These are phyloP conservation scores for Talaromyces stipitatus DNA, from an alignment of 495 filamentous ascomycete species.

Conservation along the genomic window DNA sequence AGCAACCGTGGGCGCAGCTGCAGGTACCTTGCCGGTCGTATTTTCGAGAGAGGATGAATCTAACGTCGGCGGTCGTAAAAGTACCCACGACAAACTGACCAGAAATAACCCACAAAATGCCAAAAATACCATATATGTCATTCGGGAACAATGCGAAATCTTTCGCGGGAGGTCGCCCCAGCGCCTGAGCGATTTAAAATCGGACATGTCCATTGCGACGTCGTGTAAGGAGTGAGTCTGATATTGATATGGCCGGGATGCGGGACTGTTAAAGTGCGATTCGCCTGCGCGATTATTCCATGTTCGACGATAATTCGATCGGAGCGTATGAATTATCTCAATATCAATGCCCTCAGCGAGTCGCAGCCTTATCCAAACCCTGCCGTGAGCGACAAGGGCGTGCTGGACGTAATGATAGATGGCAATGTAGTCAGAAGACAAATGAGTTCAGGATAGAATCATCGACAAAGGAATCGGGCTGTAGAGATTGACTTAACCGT, in stretches of 20 bases:
- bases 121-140: slow-evolving; percentile 2
- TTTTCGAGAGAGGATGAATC: neutral
- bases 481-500: neutral
- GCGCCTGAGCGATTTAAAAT: slow-evolving; percentile 2
- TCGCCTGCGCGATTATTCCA: neutral
- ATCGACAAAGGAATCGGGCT: neutral
- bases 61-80: neutral
- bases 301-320: neutral
- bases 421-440: neutral
- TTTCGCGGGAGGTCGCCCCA: slow-evolving; percentile 1
- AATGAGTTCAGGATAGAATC: neutral
- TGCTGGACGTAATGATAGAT: neutral
- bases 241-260: neutral
- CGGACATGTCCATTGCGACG: neutral
- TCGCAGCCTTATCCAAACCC: neutral
- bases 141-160: neutral
- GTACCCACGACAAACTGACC: neutral
- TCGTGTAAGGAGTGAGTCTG: neutral
- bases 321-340: neutral
- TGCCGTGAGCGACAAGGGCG: neutral
- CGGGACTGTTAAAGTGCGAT: neutral
- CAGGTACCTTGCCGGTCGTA: neutral
- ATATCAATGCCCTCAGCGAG: neutral
- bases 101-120: neutral
- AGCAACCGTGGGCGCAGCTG: neutral